These are phyloP conservation scores for Paracoccidioides lutzii DNA, from an alignment of 2,329 filamentous ascomycete genomes.

Conservation along the genomic window DNA sequence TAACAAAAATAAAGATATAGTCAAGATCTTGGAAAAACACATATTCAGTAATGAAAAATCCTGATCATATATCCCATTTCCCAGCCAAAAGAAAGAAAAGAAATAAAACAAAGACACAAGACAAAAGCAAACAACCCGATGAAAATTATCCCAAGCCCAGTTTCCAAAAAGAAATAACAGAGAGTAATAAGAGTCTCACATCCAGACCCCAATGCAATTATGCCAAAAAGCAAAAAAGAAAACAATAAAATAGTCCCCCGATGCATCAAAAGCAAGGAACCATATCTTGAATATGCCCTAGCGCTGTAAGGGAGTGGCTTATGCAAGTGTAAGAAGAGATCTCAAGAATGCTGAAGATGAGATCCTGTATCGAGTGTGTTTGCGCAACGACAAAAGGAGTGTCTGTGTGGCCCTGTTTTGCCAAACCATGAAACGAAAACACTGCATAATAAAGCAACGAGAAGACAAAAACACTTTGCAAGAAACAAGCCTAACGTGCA, in stretches of 20 bases:
- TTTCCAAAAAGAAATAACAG: constrained; percentile 2
- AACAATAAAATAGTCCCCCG: not conserved
- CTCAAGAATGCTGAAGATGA: constrained; percentile 5
- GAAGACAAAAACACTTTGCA: not conserved
- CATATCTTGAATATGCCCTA: not conserved
- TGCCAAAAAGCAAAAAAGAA: constrained; percentile 1
- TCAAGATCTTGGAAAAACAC: not conserved
- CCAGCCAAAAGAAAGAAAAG: not conserved
- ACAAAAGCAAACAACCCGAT: not conserved
- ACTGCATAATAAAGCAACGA: constrained; percentile 6
- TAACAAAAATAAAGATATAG: not conserved
- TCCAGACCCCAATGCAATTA: constrained; percentile 10
- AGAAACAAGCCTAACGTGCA: constrained; percentile 11
- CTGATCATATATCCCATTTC: constrained; percentile 1
- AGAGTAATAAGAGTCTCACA: constrained; percentile 4
- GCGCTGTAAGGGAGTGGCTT: constrained; percentile 9
- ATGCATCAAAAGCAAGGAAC: not conserved
- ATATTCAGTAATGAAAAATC: not conserved
- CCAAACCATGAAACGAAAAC: constrained; percentile 1
- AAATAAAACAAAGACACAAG: constrained; percentile 3
- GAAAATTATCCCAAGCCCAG: constrained; percentile 5
- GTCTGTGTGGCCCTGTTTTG: constrained; percentile 3
- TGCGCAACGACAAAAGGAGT: constrained; percentile 4
- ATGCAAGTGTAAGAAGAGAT: constrained; percentile 8
- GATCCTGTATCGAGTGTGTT: constrained; percentile 4